Evolutionary conservation across 2,329 filamentous ascomycete genomes (phyloP), one percentile per base, ranked within the genome.

Genomic region (Lasiodiplodia sp.): DNA sequence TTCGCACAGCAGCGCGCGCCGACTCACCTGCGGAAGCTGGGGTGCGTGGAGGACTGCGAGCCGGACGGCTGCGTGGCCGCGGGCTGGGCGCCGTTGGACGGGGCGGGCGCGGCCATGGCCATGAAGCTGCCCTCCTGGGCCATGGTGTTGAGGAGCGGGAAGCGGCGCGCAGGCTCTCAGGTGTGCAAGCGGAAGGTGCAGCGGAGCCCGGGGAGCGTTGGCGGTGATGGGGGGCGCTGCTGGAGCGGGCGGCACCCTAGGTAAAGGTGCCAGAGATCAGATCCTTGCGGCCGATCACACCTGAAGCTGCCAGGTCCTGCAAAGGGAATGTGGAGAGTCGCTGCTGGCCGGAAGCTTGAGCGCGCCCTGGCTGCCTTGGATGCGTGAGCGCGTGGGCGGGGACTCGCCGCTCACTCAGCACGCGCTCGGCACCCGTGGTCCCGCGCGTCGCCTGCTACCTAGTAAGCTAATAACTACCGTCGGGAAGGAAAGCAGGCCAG

Each of bases 21-120:
- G 18, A 25, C 83, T 76, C 79, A 88, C 87, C 87, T 86, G 83
- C 87, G 82, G 74, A 89, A 89, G 78, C 87, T 88, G 70, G 86
- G 81, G 73, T 87, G 85, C 10, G 72, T 72, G 66, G 79, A 76
- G 21, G 71, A 75, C 37, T 63, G 58, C 57, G 37, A 37, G 23
- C 70, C 69, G 28, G 77, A 74, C 23, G 62, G 31, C 52, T 58
- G 44, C 28, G 66, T 11, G 55, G 56, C 11, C n/a, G 66, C 28
- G 25, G 70, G 55, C 51, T 78, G 74, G 68, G 77, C 72, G 58
- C 70, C 73, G 34, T 75, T 73, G n/a, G 74, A 63, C n/a, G 74
- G 71, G 34, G 69, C 21, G 31, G 68, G 58, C 31, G 68, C 67
- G 23, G 76, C 70, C 53, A 70, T 73, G 60, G 77, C 75, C 78